These are phyloP conservation scores for Sordaria brevicollis DNA, from an alignment of 495 filamentous ascomycete species.

Conservation along the genomic window DNA sequence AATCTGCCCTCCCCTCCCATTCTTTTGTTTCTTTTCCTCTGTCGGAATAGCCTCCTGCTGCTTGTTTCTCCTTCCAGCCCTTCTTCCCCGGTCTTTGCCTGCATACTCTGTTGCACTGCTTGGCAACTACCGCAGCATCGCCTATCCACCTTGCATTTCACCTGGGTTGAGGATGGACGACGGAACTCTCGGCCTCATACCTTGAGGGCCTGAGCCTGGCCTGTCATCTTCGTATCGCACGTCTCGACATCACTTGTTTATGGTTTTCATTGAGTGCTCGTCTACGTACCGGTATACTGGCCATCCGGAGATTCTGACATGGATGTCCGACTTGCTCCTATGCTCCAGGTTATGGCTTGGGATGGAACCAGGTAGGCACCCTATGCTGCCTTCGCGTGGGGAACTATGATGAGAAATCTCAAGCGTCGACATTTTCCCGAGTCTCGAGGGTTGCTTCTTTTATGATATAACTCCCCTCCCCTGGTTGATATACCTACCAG, in stretches of 20 bases:
- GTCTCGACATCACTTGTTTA: not conserved
- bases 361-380: not conserved
- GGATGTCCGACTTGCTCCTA: not conserved
- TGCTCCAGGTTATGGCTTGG: not conserved
- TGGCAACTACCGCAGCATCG: not conserved
- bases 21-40: constrained; percentile 15
- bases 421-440: not conserved
- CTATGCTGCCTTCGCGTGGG: not conserved
- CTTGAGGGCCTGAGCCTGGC: not conserved
- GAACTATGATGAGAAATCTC: not conserved
- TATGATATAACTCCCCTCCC: not conserved
- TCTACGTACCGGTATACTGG: not conserved
- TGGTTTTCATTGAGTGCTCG: not conserved
- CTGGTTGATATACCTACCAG: not conserved
- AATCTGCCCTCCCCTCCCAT: constrained; percentile 14
- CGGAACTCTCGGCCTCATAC: not conserved
- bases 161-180: not conserved
- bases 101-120: not conserved
- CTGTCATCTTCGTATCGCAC: not conserved
- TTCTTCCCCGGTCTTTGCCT: constrained; percentile 1
- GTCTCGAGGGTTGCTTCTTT: not conserved
- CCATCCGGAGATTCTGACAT: not conserved
- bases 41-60: not conserved
- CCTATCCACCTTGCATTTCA: not conserved
- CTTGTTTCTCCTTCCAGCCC: constrained; percentile 8